These are phyloP conservation scores for Claviceps monticola DNA, from an alignment of 2,329 filamentous ascomycete species.

Conservation along the genomic window DNA sequence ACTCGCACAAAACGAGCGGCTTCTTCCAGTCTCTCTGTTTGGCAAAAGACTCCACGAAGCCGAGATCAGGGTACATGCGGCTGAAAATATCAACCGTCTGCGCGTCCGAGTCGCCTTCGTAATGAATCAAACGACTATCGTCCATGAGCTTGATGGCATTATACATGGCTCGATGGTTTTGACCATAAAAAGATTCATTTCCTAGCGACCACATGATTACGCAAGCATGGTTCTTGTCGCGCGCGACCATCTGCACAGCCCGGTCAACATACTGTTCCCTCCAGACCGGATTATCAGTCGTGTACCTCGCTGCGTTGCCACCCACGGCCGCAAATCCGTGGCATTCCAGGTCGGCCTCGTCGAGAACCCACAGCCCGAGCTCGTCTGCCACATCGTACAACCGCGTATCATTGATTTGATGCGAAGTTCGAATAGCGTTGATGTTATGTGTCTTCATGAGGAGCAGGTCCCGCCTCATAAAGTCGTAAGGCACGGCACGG, in stretches of 20 bases:
- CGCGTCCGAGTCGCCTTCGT: slow-evolving; percentile 47
- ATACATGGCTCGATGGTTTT: slow-evolving; percentile 55
- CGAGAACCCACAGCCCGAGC: slow-evolving; percentile 50
- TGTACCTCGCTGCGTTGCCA: slow-evolving; percentile 24
- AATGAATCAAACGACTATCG: slow-evolving; percentile 45
- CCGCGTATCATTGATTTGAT: slow-evolving; percentile 48
- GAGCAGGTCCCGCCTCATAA: slow-evolving; percentile 46
- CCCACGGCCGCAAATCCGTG: slow-evolving; percentile 34
- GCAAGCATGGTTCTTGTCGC: slow-evolving; percentile 46
- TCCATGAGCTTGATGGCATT: slow-evolving; percentile 45
- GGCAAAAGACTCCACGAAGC: slow-evolving; percentile 27
- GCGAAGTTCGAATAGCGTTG: slow-evolving; percentile 55
- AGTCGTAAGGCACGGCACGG: slow-evolving; percentile 45
- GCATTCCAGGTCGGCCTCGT: slow-evolving; percentile 41
- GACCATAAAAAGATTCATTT: slow-evolving; percentile 58
- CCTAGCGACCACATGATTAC: slow-evolving; percentile 60
- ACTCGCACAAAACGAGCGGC: slow-evolving; percentile 44
- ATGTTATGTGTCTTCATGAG: slow-evolving; percentile 57
- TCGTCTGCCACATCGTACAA: slow-evolving; percentile 50
- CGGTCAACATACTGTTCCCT: slow-evolving; percentile 52
- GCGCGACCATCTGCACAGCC: slow-evolving; percentile 46
- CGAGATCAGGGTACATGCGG: slow-evolving; percentile 48
- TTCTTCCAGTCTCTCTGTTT: slow-evolving; percentile 32
- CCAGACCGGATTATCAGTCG: slow-evolving; percentile 48
- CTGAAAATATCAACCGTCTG: slow-evolving; percentile 48